Evolutionary conservation across 805 yeast species (phyloP).

Genomic region (Clavispora vitiphila): DNA sequence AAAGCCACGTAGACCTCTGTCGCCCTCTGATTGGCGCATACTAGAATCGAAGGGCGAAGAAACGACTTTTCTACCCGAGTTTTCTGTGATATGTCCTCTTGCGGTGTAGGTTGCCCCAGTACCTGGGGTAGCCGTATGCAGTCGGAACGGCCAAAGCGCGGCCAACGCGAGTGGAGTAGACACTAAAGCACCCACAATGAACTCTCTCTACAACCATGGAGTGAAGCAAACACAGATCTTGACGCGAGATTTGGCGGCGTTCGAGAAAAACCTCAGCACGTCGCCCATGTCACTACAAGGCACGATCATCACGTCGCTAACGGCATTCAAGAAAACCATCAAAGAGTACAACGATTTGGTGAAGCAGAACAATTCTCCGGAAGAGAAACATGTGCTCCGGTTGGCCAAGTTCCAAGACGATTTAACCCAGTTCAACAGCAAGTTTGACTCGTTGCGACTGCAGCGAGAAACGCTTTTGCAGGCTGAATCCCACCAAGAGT

Average conservation of each 20-base stretch:
- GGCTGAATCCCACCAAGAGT: slow-evolving; percentile 44
- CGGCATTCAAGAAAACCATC: slow-evolving; percentile 70
- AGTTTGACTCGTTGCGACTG: slow-evolving; percentile 49
- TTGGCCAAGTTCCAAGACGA: slow-evolving; percentile 52
- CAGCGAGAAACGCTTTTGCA: slow-evolving; percentile 51
- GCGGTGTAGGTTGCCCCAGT: not conserved
- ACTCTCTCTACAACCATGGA: slow-evolving; percentile 86
- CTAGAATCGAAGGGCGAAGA: too few relatives aligned
- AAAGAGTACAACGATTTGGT: slow-evolving; percentile 59
- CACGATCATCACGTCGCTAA: slow-evolving; percentile 72
- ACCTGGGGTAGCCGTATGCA: not conserved
- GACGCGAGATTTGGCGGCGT: slow-evolving; percentile 59
- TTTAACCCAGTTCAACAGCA: slow-evolving; percentile 40
- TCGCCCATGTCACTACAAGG: slow-evolving; percentile 77
- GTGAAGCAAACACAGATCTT: slow-evolving; percentile 75
- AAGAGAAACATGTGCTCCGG: slow-evolving; percentile 48
- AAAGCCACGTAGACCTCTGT: too few relatives aligned
- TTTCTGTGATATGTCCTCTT: too few relatives aligned
- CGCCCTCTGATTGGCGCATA: too few relatives aligned
- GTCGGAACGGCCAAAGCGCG: not conserved
- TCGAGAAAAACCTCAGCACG: slow-evolving; percentile 60
- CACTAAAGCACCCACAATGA: slow-evolving; percentile 32
- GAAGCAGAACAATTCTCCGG: slow-evolving; percentile 52
- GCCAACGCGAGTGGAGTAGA: not conserved
- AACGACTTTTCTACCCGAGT: too few relatives aligned